These are phyloP conservation scores for Aspergillus melleus DNA, from an alignment of 2,329 filamentous ascomycete species.

Conservation along the genomic window DNA sequence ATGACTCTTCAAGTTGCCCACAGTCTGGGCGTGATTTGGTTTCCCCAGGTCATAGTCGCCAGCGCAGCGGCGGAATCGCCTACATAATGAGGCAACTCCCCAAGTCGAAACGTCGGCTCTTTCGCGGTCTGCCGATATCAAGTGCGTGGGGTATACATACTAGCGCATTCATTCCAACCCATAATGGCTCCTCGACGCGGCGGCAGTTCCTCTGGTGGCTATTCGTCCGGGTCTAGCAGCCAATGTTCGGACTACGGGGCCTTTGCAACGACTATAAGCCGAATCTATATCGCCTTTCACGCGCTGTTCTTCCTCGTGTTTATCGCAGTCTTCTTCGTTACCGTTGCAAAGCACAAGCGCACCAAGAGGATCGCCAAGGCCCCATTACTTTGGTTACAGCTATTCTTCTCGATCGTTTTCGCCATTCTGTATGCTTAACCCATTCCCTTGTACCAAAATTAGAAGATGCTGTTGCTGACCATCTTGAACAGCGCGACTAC, in stretches of 20 bases:
- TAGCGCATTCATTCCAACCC: neutral
- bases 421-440: conserved; percentile 7
- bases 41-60: neutral
- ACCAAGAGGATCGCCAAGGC: conserved; percentile 2
- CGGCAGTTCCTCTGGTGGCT: neutral
- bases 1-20: neutral
- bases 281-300: conserved; percentile 13
- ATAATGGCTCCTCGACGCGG: conserved; percentile 5
- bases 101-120: neutral
- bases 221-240: neutral
- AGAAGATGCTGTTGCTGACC: neutral
- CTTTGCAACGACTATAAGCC: neutral
- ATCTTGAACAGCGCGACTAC: neutral
- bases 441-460: neutral
- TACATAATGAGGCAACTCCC: neutral
- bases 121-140: neutral
- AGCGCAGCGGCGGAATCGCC: neutral
- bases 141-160: neutral
- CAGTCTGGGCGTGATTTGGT: neutral
- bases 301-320: conserved; percentile 16
- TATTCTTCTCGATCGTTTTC: conserved; percentile 11
- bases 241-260: conserved; percentile 2
- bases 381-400: conserved; percentile 7
- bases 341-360: neutral
- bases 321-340: conserved; percentile 1